A percentile compares a stretch with the other conserved stretches of the same genome.
Conservation (phyloP, 345 rosid species). For the Sonneratia caseolaris region DNA sequence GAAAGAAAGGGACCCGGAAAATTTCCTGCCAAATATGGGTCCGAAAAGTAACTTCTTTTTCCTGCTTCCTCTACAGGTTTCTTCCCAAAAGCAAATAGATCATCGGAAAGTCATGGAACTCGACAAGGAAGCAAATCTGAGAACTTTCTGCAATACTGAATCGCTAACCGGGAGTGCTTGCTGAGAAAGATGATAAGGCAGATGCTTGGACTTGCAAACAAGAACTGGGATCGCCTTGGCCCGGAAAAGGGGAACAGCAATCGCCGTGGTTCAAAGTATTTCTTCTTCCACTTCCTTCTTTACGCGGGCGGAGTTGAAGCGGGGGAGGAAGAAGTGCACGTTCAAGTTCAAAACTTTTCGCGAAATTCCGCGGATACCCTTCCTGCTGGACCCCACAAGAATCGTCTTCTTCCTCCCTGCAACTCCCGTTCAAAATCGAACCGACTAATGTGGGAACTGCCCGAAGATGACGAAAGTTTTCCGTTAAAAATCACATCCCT, state of each 20-base stretch:
- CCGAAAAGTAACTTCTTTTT: background rate
- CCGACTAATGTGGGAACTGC: background rate
- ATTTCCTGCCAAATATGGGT: background rate
- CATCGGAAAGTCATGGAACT: background rate
- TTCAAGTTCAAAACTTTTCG: slow-evolving; percentile 7
- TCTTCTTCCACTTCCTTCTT: background rate
- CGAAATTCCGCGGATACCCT: slow-evolving; percentile 5
- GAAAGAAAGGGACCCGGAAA: background rate
- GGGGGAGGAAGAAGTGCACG: background rate
- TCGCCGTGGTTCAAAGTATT: background rate
- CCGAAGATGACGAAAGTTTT: background rate
- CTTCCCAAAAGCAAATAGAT: background rate
- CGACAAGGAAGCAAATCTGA: background rate
- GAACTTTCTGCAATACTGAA: background rate
- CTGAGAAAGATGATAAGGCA: background rate
- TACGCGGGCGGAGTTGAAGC: background rate
- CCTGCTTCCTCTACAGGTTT: background rate
- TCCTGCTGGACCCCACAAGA: background rate
- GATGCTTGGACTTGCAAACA: background rate
- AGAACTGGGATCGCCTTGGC: background rate
- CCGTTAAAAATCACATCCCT: background rate
- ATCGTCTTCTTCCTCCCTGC: background rate
- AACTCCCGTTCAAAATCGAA: slow-evolving; percentile 2
- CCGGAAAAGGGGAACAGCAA: background rate
- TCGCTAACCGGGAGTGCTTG: background rate